A percentile compares a stretch with the other conserved stretches of the same genome.
Evolutionary conservation across 1,284 basidiomycete genomes (phyloP).

Genomic region (Papiliotrema fonsecae): DNA sequence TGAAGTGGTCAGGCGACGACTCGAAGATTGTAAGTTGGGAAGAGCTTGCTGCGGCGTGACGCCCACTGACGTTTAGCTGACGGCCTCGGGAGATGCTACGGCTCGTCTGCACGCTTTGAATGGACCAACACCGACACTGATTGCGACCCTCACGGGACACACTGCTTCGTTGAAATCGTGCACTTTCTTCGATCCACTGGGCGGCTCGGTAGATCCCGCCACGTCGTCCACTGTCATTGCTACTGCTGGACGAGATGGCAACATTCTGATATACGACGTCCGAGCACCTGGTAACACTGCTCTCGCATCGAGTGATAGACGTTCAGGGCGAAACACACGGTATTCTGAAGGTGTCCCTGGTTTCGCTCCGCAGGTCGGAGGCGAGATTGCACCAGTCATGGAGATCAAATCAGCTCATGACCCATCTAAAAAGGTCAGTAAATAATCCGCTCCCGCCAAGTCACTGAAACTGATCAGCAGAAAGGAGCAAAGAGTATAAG

Average conservation of each 20-base stretch:
- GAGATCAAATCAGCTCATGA: slow-evolving; percentile 30
- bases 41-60: neutral
- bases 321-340: slow-evolving; percentile 6
- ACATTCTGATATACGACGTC: slow-evolving; percentile 48
- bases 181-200: slow-evolving; percentile 34
- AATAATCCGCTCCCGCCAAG: neutral
- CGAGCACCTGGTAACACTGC: slow-evolving; percentile 7
- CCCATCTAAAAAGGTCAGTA: slow-evolving; percentile 6
- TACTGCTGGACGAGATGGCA: slow-evolving; percentile 45
- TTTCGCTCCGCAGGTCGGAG: slow-evolving; percentile 18
- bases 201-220: slow-evolving; percentile 12
- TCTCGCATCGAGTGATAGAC: neutral
- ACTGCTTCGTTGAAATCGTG: slow-evolving; percentile 43
- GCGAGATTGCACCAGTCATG: slow-evolving; percentile 30
- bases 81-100: slow-evolving; percentile 44
- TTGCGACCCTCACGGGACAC: slow-evolving; percentile 41
- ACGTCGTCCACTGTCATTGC: slow-evolving; percentile 30
- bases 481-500: slow-evolving; percentile 41
- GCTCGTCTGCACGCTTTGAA: slow-evolving; percentile 35
- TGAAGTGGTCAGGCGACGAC: slow-evolving; percentile 67
- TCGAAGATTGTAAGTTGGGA: slow-evolving; percentile 37
- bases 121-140: slow-evolving; percentile 15
- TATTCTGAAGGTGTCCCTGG: slow-evolving; percentile 29
- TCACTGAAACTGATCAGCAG: neutral
- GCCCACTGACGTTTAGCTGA: slow-evolving; percentile 4